Base-by-base conservation (phyloP, 176 grass and related monocot genomes). In the Oryza meridionalis region DNA sequence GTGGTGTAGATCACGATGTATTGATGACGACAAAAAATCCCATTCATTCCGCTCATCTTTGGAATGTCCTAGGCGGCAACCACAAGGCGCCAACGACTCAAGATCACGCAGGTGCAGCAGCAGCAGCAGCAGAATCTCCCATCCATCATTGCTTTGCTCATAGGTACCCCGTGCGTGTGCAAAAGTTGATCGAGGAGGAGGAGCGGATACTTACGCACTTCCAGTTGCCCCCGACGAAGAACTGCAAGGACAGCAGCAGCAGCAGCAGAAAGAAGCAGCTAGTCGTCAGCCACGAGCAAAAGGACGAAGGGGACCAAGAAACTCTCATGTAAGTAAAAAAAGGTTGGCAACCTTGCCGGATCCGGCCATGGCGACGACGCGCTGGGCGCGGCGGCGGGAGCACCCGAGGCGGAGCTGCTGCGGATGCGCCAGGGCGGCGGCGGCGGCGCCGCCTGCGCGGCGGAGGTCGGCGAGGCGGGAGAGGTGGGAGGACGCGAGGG, bases 141-240 rank as follows among this genome's bases (percentile, higher is more conserved):
- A 43, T 1, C 9, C 72, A 74, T 29, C 73, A 22, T 58, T 49
- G 27, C 33, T n/a, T 22, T 6, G 17, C 6, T 68, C 77, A 17
- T 31, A 21, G 17, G 69, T 33, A 12, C 71, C 7, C 0, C 1
- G 58, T 9, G n/a, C 9, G 55, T 21, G 21, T 10, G 58, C n/a
- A 24, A 50, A 45, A 69, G 27, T 38, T 24, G 75, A 19, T 25
- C 22, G 55, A 79, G 51, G 21, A 79, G 51, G 82, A 61, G 62
- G 82, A 61, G 77, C 27, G 31, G 15, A 59, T 9, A 92, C 96
- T 99, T 94, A 99, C 96, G 76, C 93, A 99, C 89, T 99, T 99
- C 96, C 96, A 99, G 86, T 99, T 99, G 74, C 96, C 96, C 67
- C 96, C 96, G 22, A 99, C 93, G 84, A 99, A 99, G 89, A 99